These are phyloP conservation scores for Cinnamomum chago DNA, from an alignment of 164 flowering plant species.

Conservation along the genomic window DNA sequence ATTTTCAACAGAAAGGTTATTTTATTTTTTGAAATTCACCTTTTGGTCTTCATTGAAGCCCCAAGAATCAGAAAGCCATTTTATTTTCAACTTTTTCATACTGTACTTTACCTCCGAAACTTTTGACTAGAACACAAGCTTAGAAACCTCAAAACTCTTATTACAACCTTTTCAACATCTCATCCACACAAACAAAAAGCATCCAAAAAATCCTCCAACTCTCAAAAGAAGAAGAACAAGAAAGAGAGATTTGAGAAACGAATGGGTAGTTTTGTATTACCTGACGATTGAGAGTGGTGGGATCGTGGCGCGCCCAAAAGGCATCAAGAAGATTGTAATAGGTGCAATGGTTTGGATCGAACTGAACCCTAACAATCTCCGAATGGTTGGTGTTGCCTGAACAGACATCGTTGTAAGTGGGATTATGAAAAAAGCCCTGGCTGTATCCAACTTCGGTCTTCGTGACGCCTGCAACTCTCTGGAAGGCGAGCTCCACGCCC, in stretches of 20 bases:
- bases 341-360: conserved; percentile 54
- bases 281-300: conserved; percentile 88
- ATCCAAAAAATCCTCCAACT: too few species aligned
- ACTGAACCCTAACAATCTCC: conserved; percentile 79
- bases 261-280: conserved; percentile 17
- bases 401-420: conserved; percentile 64
- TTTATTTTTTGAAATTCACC: too few species aligned
- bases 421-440: conserved; percentile 66
- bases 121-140: too few species aligned
- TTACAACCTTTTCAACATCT: too few species aligned
- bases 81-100: too few species aligned
- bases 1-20: too few species aligned
- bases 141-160: too few species aligned
- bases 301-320: conserved; percentile 85
- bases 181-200: too few species aligned
- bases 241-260: not conserved
- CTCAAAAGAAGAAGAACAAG: not conserved
- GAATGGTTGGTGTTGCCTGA: conserved; percentile 60
- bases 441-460: conserved; percentile 90
- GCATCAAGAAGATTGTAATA: conserved; percentile 56
- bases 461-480: conserved; percentile 66
- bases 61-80: too few species aligned
- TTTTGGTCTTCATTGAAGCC: too few species aligned
- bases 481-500: conserved; percentile 89
- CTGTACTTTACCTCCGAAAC: too few species aligned